Percentiles rank a stretch among this genome's conserved stretches.
Conservation (phyloP, 2,329 filamentous ascomycete species). For the Clarireedia hainanense region DNA sequence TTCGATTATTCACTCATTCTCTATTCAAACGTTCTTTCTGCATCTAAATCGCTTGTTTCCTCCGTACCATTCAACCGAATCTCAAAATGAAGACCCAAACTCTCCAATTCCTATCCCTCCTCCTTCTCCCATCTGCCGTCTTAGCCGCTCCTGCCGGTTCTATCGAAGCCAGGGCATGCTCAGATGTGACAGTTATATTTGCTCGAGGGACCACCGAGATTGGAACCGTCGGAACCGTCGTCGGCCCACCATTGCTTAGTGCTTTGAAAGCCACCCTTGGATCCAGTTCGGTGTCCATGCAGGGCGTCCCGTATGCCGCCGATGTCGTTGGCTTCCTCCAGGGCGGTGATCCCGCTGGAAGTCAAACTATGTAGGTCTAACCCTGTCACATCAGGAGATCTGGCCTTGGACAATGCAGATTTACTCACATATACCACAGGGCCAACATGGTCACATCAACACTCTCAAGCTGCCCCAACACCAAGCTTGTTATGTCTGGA, state of each 20-base stretch:
- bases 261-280: conserved; percentile 33
- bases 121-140: not conserved
- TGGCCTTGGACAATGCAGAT: not conserved
- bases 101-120: not conserved
- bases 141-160: not conserved
- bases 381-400: not conserved
- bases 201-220: conserved; percentile 22
- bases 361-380: conserved; percentile 32
- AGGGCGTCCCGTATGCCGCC: conserved; percentile 47
- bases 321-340: conserved; percentile 36
- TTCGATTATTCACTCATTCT: no score
- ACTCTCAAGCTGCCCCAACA: not conserved
- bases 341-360: conserved; percentile 38
- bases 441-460: not conserved
- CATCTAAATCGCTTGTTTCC: no score
- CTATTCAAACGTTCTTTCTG: no score
- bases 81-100: conserved; percentile 3
- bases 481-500: conserved; percentile 14
- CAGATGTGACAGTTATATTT: conserved; percentile 22
- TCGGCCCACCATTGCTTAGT: conserved; percentile 22
- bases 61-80: not conserved
- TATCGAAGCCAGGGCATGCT: conserved; percentile 12
- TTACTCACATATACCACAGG: conserved; percentile 10
- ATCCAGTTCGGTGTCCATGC: conserved; percentile 37
- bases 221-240: conserved; percentile 20